Percentiles rank a stretch among this genome's conserved stretches.
These are phyloP conservation scores for Suillus occidentalis DNA, from an alignment of 768 basidiomycete genomes.

Conservation along the genomic window DNA sequence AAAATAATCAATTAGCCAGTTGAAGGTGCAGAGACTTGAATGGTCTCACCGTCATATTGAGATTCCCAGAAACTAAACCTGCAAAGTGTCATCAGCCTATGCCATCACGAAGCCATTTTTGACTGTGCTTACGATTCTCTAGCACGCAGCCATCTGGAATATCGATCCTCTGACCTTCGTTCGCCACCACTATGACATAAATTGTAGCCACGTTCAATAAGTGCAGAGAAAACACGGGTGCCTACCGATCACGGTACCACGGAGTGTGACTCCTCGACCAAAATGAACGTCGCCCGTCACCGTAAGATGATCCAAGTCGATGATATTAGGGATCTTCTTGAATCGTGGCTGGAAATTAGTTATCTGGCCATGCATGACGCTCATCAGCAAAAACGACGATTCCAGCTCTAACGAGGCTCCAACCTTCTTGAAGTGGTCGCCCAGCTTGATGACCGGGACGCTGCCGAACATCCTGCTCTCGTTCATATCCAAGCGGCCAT, in stretches of 20 bases:
- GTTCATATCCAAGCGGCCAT: constrained; percentile 87
- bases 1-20: background rate
- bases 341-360: constrained; percentile 92
- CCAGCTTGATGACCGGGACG: constrained; percentile 95
- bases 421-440: constrained; percentile 96
- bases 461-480: constrained; percentile 79
- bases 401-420: constrained; percentile 7
- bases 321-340: constrained; percentile 88
- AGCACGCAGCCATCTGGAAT: constrained; percentile 81
- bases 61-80: constrained; percentile 80
- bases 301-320: constrained; percentile 93
- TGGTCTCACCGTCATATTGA: constrained; percentile 66
- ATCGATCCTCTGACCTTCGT: constrained; percentile 79
- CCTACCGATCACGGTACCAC: constrained; percentile 84
- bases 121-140: constrained; percentile 53
- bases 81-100: constrained; percentile 3
- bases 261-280: constrained; percentile 81
- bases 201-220: background rate
- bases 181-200: constrained; percentile 57
- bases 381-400: background rate
- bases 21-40: background rate
- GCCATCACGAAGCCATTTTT: no score
- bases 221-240: constrained; percentile 4
- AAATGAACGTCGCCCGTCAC: constrained; percentile 91
- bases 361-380: constrained; percentile 43